Base-by-base conservation (phyloP, 345 rosid species). In the Kandelia obovata region DNA sequence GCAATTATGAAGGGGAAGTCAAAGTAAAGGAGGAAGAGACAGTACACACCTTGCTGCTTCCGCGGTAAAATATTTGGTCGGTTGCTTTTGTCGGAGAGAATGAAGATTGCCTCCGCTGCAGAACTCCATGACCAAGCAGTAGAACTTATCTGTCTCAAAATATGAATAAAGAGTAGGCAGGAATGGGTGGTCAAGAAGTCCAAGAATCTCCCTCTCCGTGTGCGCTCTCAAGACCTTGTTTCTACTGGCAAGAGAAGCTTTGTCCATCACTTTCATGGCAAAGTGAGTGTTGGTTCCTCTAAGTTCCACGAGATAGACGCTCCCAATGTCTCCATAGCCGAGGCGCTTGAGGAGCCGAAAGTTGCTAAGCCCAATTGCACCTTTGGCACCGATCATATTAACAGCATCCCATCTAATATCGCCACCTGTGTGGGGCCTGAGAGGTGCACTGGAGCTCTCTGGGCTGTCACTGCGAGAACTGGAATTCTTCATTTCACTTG, bases 241-340 rank as follows among this genome's bases (percentile, higher is more conserved):
- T 68, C 98, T 83, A 55, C 92, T 89, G 8, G 86, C 97, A 32
- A 92, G 89, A 20, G 98, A 92, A 46, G 93, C 96, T 61, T 73
- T 77, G 46, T 77, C 81, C 81, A 77, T 77, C 2, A 77, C 77
- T 73, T 77, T 77, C 77, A 90, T 87, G 6, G 98, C 97, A 31
- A 92, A 92, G 69, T 80, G 68, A 0, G 90, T 76, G 67, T 66
- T 81, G 25, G 92, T 85, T 53, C 96, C 96, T 73, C 88, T 75
- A 17, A 92, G 92, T 68, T 90, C 77, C 32, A 77, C 80, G 17
- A 77, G 80, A 53, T 77, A 77, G 19, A 77, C 80, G 25, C 80
- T 77, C 86, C 96, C 98, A 28, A 92, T 92, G 74, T 92, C 98
- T 62, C 98, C 98, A 68, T 90, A 86, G 1, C 98, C 96, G 1